Percentiles rank a stretch among this genome's conserved stretches.
phyloP scores from a whole-genome alignment of 805 yeast species.

The Pichia deserticola region DNA sequence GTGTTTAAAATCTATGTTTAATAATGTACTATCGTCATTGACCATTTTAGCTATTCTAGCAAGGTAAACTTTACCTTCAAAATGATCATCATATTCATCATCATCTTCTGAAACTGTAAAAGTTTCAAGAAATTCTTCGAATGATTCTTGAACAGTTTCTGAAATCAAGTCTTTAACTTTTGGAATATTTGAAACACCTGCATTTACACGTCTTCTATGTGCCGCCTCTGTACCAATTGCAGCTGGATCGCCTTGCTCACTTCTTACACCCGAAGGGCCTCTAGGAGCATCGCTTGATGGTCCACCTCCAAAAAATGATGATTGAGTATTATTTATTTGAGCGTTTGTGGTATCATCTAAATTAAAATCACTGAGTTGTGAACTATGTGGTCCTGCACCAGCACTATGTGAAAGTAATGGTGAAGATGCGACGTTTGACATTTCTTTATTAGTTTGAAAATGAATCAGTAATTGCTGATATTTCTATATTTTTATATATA shows the following conservation, averaged over 20 bases:
- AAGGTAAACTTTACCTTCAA: slow-evolving; percentile 56
- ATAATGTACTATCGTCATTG: slow-evolving; percentile 62
- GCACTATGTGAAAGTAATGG: slow-evolving; percentile 17
- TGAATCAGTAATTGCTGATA: background rate
- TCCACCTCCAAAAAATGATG: slow-evolving; percentile 11
- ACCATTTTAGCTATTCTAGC: slow-evolving; percentile 79
- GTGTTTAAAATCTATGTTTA: slow-evolving; percentile 83
- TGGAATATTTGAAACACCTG: slow-evolving; percentile 62
- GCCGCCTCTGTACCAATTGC: slow-evolving; percentile 1
- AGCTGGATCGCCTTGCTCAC: slow-evolving; percentile 1
- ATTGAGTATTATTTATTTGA: slow-evolving; percentile 6
- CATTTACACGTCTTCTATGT: slow-evolving; percentile 7
- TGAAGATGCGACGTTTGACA: slow-evolving; percentile 20
- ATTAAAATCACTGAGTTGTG: slow-evolving; percentile 20
- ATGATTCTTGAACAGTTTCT: slow-evolving; percentile 86
- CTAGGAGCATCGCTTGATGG: slow-evolving; percentile 6
- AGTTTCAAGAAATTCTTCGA: slow-evolving; percentile 74
- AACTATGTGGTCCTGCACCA: background rate
- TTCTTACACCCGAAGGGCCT: background rate
- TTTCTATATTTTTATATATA: too few relatives aligned
- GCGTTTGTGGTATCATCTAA: slow-evolving; percentile 12
- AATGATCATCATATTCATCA: slow-evolving; percentile 30
- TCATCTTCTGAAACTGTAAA: slow-evolving; percentile 37
- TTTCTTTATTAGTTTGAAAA: background rate
- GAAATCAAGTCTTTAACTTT: slow-evolving; percentile 88